These are phyloP conservation scores for Magnaporthales sp. DNA, from an alignment of 2,329 filamentous ascomycete species.

Conservation along the genomic window DNA sequence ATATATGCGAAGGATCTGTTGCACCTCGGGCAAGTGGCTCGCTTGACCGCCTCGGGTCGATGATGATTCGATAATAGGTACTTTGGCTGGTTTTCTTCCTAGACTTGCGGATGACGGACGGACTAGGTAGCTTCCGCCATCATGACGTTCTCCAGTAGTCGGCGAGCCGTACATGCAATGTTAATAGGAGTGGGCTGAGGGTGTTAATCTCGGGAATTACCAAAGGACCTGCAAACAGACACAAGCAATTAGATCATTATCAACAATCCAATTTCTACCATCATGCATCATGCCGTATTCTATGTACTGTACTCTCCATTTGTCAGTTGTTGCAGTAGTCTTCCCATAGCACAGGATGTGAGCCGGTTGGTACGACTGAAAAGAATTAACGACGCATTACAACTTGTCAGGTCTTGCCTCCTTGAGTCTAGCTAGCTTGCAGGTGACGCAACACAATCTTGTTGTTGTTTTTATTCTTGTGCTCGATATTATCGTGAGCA, in stretches of 20 bases:
- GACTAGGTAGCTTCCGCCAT: not conserved
- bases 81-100: not conserved
- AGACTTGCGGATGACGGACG: not conserved
- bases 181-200: not conserved
- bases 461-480: not conserved
- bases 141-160: not conserved
- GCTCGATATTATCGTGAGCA: not conserved
- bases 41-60: not conserved
- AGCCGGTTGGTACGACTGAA: not conserved
- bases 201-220: not conserved
- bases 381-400: not conserved
- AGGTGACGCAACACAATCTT: not conserved
- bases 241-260: not conserved
- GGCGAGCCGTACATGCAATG: not conserved
- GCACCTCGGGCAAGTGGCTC: not conserved
- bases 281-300: not conserved
- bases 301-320: not conserved
- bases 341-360: not conserved
- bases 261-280: not conserved
- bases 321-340: no score
- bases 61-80: not conserved
- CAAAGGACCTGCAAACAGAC: not conserved
- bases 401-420: not conserved
- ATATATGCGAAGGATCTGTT: not conserved
- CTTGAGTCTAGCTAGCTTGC: not conserved